Evolutionary conservation across 2,329 filamentous ascomycete genomes (phyloP).

Genomic region (Phyllosticta citrichinensis): DNA sequence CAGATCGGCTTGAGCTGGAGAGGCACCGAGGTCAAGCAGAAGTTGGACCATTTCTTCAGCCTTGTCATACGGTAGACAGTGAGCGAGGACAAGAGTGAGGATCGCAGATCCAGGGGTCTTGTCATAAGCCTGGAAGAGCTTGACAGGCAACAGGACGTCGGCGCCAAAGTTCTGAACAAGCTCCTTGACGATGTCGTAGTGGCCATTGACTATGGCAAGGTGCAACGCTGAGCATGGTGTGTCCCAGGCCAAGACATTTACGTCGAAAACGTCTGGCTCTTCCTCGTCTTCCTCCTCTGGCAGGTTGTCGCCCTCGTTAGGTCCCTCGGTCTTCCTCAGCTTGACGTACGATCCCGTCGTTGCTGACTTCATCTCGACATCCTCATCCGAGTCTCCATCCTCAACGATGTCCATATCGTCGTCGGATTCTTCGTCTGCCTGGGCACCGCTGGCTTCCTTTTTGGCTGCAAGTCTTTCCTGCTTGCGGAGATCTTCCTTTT

Average conservation of each 20-base stretch:
- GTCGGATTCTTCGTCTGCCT: constrained; percentile 26
- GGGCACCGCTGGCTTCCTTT: background rate
- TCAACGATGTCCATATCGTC: constrained; percentile 44
- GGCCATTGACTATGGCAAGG: constrained; percentile 64
- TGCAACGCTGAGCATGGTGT: constrained; percentile 64
- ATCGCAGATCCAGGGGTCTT: constrained; percentile 50
- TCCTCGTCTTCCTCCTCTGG: constrained; percentile 48
- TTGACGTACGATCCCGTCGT: constrained; percentile 67
- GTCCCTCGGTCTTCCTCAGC: constrained; percentile 40
- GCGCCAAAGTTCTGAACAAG: constrained; percentile 65
- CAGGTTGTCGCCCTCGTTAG: constrained; percentile 31
- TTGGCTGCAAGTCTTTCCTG: constrained; percentile 22
- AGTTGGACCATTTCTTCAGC: constrained; percentile 55
- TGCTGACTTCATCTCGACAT: constrained; percentile 19
- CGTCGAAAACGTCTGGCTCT: constrained; percentile 69
- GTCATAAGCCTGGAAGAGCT: constrained; percentile 43
- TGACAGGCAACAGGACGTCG: constrained; percentile 65
- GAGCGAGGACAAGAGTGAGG: constrained; percentile 58
- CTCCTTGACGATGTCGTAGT: constrained; percentile 56
- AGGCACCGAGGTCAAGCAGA: constrained; percentile 61
- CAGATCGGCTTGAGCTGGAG: constrained; percentile 61
- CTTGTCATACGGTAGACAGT: constrained; percentile 52
- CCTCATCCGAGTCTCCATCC: constrained; percentile 39
- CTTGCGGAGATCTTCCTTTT: constrained; percentile 43
- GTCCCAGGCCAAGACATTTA: constrained; percentile 75